These are phyloP conservation scores for Quercus glauca DNA, from an alignment of 306 rosid genomes.

Conservation along the genomic window DNA sequence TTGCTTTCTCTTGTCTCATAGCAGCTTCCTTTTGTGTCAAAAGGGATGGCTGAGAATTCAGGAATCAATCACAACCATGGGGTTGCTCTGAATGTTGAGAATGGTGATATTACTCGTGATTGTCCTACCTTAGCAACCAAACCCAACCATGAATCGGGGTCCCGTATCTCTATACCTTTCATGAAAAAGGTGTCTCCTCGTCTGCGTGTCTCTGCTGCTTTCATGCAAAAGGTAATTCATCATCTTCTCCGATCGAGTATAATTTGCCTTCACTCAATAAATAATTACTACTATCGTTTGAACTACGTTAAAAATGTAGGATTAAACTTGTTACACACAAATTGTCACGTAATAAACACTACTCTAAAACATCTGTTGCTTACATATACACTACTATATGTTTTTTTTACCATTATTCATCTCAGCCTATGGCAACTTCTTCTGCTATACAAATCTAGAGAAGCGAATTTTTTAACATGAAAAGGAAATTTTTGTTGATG, in stretches of 20 bases:
- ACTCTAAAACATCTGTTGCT: no score
- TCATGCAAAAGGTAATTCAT: background rate
- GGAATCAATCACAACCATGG: conserved; percentile 31
- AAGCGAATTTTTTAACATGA: background rate
- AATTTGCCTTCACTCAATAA: no score
- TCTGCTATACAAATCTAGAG: background rate
- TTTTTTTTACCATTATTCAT: background rate
- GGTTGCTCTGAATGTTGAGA: conserved; percentile 34
- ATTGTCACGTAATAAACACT: no score
- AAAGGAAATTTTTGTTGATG: background rate
- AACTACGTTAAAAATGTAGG: no score
- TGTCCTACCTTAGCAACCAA: conserved; percentile 4
- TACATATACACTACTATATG: no score
- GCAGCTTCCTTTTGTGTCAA: background rate
- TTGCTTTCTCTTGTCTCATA: background rate
- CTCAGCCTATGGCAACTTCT: no score
- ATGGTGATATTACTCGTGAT: conserved; percentile 18
- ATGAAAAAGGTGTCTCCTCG: conserved; percentile 57
- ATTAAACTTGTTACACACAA: no score
- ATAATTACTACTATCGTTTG: background rate
- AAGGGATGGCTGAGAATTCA: conserved; percentile 52
- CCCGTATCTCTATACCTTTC: conserved; percentile 36
- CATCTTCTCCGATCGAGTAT: background rate
- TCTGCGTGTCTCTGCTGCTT: no score
- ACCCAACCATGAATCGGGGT: conserved; percentile 9